phyloP scores from a whole-genome alignment of 495 filamentous ascomycete species.

The Gamarada debralockiae region DNA sequence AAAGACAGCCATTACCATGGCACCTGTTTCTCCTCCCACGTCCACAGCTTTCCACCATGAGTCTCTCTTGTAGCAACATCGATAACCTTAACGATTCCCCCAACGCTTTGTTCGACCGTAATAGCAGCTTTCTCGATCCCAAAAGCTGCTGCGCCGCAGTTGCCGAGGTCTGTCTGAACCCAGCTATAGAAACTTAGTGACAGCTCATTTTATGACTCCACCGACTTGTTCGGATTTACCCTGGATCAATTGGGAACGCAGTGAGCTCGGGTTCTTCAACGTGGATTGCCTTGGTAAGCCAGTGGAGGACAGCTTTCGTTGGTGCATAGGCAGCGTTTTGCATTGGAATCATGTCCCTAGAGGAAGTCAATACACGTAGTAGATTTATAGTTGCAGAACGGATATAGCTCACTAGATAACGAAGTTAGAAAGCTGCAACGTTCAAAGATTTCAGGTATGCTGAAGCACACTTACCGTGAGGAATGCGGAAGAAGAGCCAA shows the following conservation, averaged over 20 bases:
- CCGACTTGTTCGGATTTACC: conserved; percentile 4
- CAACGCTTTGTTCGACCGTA: conserved; percentile 31
- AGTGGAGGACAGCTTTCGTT: conserved; percentile 36
- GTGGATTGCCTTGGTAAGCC: conserved; percentile 33
- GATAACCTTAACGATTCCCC: conserved; percentile 35
- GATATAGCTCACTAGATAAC: not conserved
- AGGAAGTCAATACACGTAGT: not conserved
- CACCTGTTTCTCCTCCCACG: conserved; percentile 17
- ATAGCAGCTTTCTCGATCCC: conserved; percentile 33
- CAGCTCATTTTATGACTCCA: not conserved
- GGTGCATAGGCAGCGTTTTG: conserved; percentile 36
- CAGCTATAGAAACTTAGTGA: conserved; percentile 26
- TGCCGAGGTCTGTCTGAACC: conserved; percentile 43
- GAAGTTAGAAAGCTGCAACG: not conserved
- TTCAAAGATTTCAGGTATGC: not conserved
- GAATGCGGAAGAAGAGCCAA: conserved; percentile 29
- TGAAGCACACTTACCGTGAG: conserved; percentile 23
- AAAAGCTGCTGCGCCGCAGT: conserved; percentile 31
- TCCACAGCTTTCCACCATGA: conserved; percentile 34
- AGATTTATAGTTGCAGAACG: conserved; percentile 9
- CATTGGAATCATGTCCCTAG: conserved; percentile 12
- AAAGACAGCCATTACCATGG: not conserved
- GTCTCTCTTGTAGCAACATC: conserved; percentile 33
- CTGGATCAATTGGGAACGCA: conserved; percentile 31
- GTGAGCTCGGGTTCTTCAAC: conserved; percentile 34